Evolutionary conservation across 2,329 filamentous ascomycete genomes (phyloP).

Genomic region (Helotiales sp.): DNA sequence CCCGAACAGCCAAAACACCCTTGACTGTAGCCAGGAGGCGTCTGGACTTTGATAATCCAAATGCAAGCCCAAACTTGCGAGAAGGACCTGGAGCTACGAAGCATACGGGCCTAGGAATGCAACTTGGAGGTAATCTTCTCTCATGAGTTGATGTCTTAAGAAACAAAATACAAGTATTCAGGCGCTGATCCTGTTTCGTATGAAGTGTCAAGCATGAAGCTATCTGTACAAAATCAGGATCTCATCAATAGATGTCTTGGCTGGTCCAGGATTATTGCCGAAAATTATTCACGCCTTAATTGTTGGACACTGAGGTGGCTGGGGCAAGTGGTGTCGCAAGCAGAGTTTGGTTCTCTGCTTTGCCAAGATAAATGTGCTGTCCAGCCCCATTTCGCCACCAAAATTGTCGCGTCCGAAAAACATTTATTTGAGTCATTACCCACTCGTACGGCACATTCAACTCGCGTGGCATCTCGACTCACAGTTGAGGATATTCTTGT

Average conservation of each 20-base stretch:
- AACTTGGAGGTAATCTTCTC: conserved; percentile 68
- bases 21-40: conserved; percentile 36
- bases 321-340: conserved; percentile 9
- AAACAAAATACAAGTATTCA: not conserved
- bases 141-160: conserved; percentile 46
- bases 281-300: not conserved
- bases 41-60: conserved; percentile 41
- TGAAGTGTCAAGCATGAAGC: not conserved
- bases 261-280: not conserved
- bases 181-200: not conserved
- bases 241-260: not conserved
- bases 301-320: not conserved
- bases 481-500: not conserved
- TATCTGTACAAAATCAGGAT: not conserved
- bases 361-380: conserved; percentile 9
- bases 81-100: conserved; percentile 43
- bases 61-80: conserved; percentile 29
- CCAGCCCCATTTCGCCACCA: conserved; percentile 10
- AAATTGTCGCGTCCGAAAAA: not conserved
- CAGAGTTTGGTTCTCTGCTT: no score
- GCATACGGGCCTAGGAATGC: conserved; percentile 62
- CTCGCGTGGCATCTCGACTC: not conserved
- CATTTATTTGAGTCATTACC: not conserved
- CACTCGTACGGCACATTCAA: not conserved
- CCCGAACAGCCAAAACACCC: conserved; percentile 39